Evolutionary conservation across 2,329 filamentous ascomycete species (phyloP).

Genomic region (Diplodia corticola): DNA sequence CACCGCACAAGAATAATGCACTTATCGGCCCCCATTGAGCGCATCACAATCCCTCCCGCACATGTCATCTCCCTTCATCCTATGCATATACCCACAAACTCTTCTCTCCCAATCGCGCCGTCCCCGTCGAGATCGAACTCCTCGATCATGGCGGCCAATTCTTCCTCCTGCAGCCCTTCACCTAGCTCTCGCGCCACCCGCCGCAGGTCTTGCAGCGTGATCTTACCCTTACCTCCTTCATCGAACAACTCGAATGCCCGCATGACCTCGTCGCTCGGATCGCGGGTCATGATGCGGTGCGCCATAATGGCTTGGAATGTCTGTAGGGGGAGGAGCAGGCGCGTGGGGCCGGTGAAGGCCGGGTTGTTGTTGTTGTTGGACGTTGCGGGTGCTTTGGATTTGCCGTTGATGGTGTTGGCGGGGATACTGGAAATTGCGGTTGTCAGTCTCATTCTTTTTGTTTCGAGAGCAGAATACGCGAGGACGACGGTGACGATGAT

Average conservation of each 20-base stretch:
- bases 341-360: constrained; percentile 48
- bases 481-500: constrained; percentile 19
- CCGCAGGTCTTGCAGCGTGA: constrained; percentile 83
- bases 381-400: constrained; percentile 23
- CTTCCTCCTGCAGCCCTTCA: constrained; percentile 88
- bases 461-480: constrained; percentile 4
- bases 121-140: constrained; percentile 96
- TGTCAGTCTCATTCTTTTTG: constrained; percentile 31
- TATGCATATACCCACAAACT: constrained; percentile 67
- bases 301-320: constrained; percentile 75
- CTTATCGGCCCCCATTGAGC: background rate
- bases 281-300: constrained; percentile 74
- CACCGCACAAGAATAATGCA: background rate
- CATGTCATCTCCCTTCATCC: constrained; percentile 30
- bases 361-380: background rate
- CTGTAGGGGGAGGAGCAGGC: constrained; percentile 70
- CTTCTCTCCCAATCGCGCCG: constrained; percentile 67
- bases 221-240: constrained; percentile 84
- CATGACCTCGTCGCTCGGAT: constrained; percentile 87
- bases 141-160: constrained; percentile 94
- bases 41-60: background rate
- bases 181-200: constrained; percentile 88
- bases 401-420: constrained; percentile 44
- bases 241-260: constrained; percentile 94
- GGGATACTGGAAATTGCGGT: constrained; percentile 37